Conservation (phyloP, 2,329 filamentous ascomycete genomes). For the Ceratocystis variospora region DNA sequence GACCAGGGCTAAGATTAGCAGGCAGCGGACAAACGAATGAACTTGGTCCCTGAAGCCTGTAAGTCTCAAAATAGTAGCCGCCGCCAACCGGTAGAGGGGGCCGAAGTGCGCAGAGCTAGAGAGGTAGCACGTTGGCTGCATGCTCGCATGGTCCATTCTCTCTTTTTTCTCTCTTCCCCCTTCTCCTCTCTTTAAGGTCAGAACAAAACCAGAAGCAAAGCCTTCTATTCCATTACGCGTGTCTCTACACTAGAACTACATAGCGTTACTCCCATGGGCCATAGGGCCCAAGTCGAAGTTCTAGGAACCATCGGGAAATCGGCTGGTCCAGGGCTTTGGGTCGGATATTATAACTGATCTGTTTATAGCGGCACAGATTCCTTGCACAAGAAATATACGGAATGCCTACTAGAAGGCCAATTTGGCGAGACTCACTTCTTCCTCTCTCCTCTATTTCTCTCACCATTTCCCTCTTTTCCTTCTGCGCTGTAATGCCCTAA, state of each 20-base stretch:
- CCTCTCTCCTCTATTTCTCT: background rate
- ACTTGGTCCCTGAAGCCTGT: background rate
- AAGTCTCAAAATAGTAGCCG: conserved; percentile 1
- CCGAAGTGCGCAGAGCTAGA: background rate
- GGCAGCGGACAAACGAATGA: background rate
- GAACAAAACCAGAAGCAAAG: too few species aligned
- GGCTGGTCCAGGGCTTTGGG: too few species aligned
- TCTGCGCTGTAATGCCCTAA: background rate
- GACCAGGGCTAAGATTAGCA: background rate
- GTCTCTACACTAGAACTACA: too few species aligned
- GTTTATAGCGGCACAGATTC: too few species aligned
- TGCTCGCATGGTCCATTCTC: background rate
- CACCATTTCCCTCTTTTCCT: background rate
- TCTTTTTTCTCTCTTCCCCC: background rate
- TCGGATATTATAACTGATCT: too few species aligned
- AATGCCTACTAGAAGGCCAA: too few species aligned
- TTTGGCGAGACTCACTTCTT: background rate
- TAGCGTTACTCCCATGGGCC: too few species aligned
- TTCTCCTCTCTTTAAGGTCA: background rate
- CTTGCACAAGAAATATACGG: too few species aligned
- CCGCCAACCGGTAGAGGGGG: background rate
- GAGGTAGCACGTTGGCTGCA: background rate
- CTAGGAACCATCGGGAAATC: too few species aligned
- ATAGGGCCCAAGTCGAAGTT: too few species aligned
- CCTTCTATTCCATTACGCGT: too few species aligned